Evolutionary conservation across 306 rosid species (phyloP).

Genomic region (Inga oerstediana): DNA sequence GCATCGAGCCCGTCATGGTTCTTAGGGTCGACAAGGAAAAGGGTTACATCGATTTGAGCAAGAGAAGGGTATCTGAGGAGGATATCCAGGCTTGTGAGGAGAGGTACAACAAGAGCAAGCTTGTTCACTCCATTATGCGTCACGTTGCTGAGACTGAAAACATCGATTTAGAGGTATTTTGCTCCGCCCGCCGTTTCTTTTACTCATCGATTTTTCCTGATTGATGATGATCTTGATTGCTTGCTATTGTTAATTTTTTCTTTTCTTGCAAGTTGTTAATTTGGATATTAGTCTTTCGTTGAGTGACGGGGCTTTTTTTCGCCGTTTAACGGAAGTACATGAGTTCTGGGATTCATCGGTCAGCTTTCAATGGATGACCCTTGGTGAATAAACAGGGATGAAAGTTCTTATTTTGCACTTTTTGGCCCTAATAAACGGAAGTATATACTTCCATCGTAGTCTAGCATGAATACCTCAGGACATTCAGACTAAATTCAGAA

Average conservation of each 20-base stretch:
- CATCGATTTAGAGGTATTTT: slow-evolving; percentile 78
- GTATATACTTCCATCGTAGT: background rate
- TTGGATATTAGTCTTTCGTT: background rate
- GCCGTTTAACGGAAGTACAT: background rate
- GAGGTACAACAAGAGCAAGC: slow-evolving; percentile 96
- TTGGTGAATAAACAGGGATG: background rate
- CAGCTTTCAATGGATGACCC: background rate
- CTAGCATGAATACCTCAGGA: background rate
- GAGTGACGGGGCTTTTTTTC: background rate
- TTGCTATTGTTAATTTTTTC: background rate
- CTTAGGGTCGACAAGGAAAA: slow-evolving; percentile 93
- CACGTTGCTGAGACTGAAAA: slow-evolving; percentile 86
- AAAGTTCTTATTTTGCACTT: background rate
- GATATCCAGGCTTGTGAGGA: slow-evolving; percentile 89
- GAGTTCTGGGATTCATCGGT: background rate
- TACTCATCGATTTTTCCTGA: background rate
- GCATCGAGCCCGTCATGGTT: slow-evolving; percentile 96
- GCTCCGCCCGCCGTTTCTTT: background rate
- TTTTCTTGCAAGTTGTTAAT: background rate
- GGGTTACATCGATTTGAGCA: slow-evolving; percentile 96
- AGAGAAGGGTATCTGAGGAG: slow-evolving; percentile 93
- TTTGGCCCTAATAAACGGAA: background rate
- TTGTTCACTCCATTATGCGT: slow-evolving; percentile 95
- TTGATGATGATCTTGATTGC: background rate
- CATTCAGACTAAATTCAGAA: background rate